These are phyloP conservation scores for Trypanosoma congolense DNA, from an alignment of 208 protist species.

Conservation along the genomic window DNA sequence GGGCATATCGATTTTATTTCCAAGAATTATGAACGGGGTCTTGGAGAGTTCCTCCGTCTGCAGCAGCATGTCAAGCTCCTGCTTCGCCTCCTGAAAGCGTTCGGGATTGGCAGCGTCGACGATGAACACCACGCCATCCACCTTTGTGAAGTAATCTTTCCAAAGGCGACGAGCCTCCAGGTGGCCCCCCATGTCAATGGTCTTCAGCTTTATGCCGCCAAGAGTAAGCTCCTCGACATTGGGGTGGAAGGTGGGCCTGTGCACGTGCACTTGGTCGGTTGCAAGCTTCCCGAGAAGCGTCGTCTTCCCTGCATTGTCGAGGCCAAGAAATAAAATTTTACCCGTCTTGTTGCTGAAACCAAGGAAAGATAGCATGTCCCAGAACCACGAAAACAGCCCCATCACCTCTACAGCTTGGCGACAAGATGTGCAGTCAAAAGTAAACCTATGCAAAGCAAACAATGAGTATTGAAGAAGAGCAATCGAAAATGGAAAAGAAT, in stretches of 20 bases:
- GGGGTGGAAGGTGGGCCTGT: constrained; percentile 88
- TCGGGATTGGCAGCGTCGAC: constrained; percentile 95
- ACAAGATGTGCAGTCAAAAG: background rate
- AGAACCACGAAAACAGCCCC: constrained; percentile 92
- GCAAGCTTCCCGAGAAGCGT: constrained; percentile 96
- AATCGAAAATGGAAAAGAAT: background rate
- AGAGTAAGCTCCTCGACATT: constrained; percentile 97
- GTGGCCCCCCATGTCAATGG: constrained; percentile 99
- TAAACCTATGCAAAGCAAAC: background rate
- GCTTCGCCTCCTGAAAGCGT: constrained; percentile 95
- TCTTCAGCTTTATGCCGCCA: constrained; percentile 97
- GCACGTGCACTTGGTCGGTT: constrained; percentile 85
- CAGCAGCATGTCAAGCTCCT: constrained; percentile 97
- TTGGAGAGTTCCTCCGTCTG: constrained; percentile 90
- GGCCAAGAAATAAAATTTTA: constrained; percentile 98
- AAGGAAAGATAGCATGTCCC: constrained; percentile 89
- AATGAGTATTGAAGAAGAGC: background rate
- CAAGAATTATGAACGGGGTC: constrained; percentile 98
- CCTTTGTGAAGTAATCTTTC: constrained; percentile 99
- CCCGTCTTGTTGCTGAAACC: constrained; percentile 87
- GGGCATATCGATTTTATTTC: constrained; percentile 99
- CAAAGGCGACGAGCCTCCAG: constrained; percentile 95
- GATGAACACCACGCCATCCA: constrained; percentile 99
- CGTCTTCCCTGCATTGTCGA: constrained; percentile 99
- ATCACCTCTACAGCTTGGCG: constrained; percentile 19